Conservation (phyloP, 2,329 filamentous ascomycete species). For the Pseudohalonectria lignicola region DNA sequence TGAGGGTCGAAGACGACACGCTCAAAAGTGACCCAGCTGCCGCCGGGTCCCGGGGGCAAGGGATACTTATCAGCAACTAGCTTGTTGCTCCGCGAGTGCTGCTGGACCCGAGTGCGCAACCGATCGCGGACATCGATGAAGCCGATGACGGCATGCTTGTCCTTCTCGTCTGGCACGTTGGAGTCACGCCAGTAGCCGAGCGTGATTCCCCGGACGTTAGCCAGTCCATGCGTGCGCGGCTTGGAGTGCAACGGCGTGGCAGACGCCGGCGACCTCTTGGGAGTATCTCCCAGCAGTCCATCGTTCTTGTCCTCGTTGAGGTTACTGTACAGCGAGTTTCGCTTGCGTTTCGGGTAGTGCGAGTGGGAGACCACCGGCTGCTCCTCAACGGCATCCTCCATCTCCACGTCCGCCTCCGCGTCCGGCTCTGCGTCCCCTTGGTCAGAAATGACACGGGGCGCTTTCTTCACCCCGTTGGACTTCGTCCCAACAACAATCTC, state of each 20-base stretch:
- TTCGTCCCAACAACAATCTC: slow-evolving; percentile 41
- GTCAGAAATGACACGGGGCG: slow-evolving; percentile 22
- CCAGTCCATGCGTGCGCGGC: slow-evolving; percentile 14
- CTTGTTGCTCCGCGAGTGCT: slow-evolving; percentile 34
- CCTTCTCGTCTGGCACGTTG: slow-evolving; percentile 29
- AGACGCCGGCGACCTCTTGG: not conserved
- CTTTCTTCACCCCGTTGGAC: slow-evolving; percentile 25
- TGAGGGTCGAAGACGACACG: slow-evolving; percentile 47
- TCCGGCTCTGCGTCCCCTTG: slow-evolving; percentile 32
- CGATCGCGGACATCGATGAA: slow-evolving; percentile 52
- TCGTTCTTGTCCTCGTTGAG: slow-evolving; percentile 36
- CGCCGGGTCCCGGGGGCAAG: slow-evolving; percentile 46
- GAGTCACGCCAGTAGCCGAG: slow-evolving; percentile 54
- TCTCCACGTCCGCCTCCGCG: slow-evolving; percentile 26
- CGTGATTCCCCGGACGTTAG: slow-evolving; percentile 32
- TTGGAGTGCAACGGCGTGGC: slow-evolving; percentile 8
- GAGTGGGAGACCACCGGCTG: slow-evolving; percentile 18
- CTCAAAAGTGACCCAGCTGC: slow-evolving; percentile 55
- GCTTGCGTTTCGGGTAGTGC: slow-evolving; percentile 45
- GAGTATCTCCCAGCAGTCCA: slow-evolving; percentile 6
- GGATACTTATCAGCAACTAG: slow-evolving; percentile 32
- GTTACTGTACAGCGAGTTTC: slow-evolving; percentile 36
- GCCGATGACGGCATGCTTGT: slow-evolving; percentile 48
- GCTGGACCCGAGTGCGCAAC: slow-evolving; percentile 47
- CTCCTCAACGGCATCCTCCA: slow-evolving; percentile 27